These are phyloP conservation scores for Zychaea mexicana DNA, from an alignment of 371 early-diverging fungal species.

Conservation along the genomic window DNA sequence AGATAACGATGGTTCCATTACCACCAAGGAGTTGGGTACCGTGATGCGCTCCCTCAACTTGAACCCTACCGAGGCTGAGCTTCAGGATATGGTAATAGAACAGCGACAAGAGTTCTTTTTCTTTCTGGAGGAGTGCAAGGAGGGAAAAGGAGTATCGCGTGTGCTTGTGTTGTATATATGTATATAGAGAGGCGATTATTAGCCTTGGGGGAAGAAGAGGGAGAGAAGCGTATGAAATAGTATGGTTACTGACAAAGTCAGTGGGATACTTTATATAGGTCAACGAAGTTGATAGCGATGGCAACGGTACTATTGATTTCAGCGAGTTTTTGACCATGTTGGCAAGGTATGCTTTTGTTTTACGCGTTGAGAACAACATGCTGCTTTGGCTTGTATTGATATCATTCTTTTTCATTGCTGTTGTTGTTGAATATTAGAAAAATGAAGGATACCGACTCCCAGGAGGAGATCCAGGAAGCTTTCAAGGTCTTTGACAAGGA, in stretches of 20 bases:
- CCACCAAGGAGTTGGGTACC: constrained; percentile 83
- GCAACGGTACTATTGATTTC: constrained; percentile 92
- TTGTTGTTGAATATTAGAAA: constrained; percentile 28
- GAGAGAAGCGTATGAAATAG: too few relatives aligned
- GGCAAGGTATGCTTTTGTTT: constrained; percentile 56
- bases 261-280: constrained; percentile 34
- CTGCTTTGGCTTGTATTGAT: too few relatives aligned
- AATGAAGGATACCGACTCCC: constrained; percentile 52
- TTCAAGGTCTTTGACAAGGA: constrained; percentile 64
- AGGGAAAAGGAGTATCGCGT: too few relatives aligned
- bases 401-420: background rate
- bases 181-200: too few relatives aligned
- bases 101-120: background rate
- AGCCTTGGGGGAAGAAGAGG: too few relatives aligned
- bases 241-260: background rate
- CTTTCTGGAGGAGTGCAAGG: background rate
- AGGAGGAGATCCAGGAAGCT: constrained; percentile 57
- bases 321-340: constrained; percentile 93
- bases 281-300: constrained; percentile 92
- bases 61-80: constrained; percentile 83
- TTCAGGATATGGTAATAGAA: constrained; percentile 71
- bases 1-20: constrained; percentile 94
- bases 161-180: too few relatives aligned
- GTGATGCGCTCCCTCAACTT: constrained; percentile 92
- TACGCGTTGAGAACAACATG: too few relatives aligned